Evolutionary conservation across 768 basidiomycete genomes (phyloP).

Genomic region (Tephrocybe sp.): DNA sequence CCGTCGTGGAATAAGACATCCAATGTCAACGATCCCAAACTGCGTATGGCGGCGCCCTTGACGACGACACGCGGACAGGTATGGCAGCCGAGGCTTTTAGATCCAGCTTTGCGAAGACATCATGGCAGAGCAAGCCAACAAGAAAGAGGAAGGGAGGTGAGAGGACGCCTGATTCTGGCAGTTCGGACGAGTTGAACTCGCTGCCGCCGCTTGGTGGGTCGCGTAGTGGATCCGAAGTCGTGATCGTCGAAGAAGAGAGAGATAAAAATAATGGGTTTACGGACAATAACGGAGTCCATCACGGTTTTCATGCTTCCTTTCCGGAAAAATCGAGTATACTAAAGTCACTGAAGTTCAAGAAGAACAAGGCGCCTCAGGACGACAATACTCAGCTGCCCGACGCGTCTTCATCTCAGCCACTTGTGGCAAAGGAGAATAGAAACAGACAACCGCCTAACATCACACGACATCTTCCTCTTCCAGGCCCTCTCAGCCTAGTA

Average conservation of each 20-base stretch:
- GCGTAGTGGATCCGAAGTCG: slow-evolving; percentile 9
- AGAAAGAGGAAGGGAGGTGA: not conserved
- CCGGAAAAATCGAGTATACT: slow-evolving; percentile 6
- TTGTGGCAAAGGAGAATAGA: not conserved
- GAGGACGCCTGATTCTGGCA: not conserved
- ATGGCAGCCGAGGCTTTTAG: slow-evolving; percentile 18
- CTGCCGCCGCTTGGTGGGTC: slow-evolving; percentile 22
- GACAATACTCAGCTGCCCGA: not conserved
- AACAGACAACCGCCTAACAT: not conserved
- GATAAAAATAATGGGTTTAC: slow-evolving; percentile 13
- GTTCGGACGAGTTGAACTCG: slow-evolving; percentile 19
- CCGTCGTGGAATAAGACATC: slow-evolving; percentile 7
- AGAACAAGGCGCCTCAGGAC: slow-evolving; percentile 24
- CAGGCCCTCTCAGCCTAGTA: not conserved
- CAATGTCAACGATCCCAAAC: slow-evolving; percentile 6
- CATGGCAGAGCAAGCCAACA: not conserved
- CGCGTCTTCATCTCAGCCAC: slow-evolving; percentile 1
- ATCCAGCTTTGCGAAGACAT: slow-evolving; percentile 13
- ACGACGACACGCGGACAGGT: slow-evolving; percentile 1
- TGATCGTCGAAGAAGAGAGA: slow-evolving; percentile 7
- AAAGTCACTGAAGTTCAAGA: slow-evolving; percentile 34
- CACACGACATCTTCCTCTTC: not conserved
- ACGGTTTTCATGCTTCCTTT: not conserved
- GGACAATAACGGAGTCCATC: slow-evolving; percentile 4
- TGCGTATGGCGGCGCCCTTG: slow-evolving; percentile 11